Evolutionary conservation across 2,329 filamentous ascomycete species (phyloP), one percentile per base, ranked within the genome.

Genomic region (Aureobasidium namibiae): DNA sequence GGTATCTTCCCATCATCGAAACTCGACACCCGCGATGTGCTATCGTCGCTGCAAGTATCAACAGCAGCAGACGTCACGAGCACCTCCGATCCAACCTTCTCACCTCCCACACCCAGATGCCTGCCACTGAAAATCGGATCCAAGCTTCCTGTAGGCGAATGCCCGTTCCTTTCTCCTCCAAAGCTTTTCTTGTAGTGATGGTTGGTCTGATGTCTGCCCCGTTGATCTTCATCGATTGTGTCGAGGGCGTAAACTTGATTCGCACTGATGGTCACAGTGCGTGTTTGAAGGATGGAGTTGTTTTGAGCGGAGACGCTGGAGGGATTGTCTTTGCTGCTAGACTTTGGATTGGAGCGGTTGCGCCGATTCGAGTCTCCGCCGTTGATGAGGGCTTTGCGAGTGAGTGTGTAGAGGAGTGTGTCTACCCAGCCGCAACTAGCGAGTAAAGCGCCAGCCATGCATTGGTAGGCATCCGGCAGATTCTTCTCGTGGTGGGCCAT

Each of bases 401-500:
- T 84, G 8, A 82, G 69, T 0, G 80, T 80, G 70, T 84, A 85
- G 3, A 84, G 73, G 3, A 82, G 66, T 8, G 81, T 79, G 65
- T 85, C 82, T 21, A 83, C 76, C 71, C 81, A 78, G n/a, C 82
- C 82, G 60, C 81, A 83, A 31, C 77, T 80, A 2, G 80, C 80
- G 59, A 84, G 81, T 64, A 84, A 73, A 4, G 80, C 76, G 41
- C 80, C 82, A 0, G 79, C 76, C 18, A 79, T 70, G 65, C 77
- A 81, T 56, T 81, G 76, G 10, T 74, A 73, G 3, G 71, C 66
- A 14, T 73, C 73, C 18, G 74, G 73, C 1, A 63, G 62, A 0
- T 54, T 42, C 14, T 48, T 50, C 48, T 65, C 65, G 11, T 74
- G 71, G 0, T 81, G 80, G 0, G 80, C 77, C 80, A 88, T 86